Percentiles rank a stretch among this genome's conserved stretches.
Evolutionary conservation across 2,329 filamentous ascomycete genomes (phyloP).

Genomic region (Bipolaris cookei): DNA sequence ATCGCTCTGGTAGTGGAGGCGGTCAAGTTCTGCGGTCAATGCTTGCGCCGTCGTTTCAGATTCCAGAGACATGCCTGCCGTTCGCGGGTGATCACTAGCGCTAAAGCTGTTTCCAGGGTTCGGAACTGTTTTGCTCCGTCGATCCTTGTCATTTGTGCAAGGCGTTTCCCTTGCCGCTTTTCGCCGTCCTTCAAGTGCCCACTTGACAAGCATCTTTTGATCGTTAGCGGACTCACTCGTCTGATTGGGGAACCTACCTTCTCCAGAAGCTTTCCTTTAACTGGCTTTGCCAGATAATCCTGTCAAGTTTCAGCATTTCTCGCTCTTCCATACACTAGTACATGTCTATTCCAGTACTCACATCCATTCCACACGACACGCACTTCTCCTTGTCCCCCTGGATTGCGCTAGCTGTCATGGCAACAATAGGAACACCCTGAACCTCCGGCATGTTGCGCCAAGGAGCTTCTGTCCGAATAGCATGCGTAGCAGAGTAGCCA

Average conservation of each 20-base stretch:
- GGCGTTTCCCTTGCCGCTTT: slow-evolving; percentile 38
- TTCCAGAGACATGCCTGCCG: slow-evolving; percentile 30
- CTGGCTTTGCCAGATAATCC: slow-evolving; percentile 58
- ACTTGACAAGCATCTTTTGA: slow-evolving; percentile 66
- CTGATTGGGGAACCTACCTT: slow-evolving; percentile 47
- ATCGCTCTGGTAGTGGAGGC: slow-evolving; percentile 47
- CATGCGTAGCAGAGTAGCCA: slow-evolving; percentile 77
- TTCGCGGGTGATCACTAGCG: slow-evolving; percentile 39
- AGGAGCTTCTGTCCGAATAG: slow-evolving; percentile 70
- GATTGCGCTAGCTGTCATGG: slow-evolving; percentile 82
- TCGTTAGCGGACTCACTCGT: slow-evolving; percentile 23
- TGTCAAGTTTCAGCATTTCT: slow-evolving; percentile 30
- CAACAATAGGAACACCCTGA: slow-evolving; percentile 73
- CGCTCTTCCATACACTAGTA: slow-evolving; percentile 14
- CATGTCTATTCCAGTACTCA: slow-evolving; percentile 25
- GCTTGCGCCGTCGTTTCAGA: slow-evolving; percentile 48
- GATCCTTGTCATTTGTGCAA: slow-evolving; percentile 39
- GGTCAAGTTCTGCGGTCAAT: slow-evolving; percentile 46
- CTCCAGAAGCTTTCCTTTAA: slow-evolving; percentile 71
- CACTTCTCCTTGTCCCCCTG: slow-evolving; percentile 79
- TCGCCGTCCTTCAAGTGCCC: slow-evolving; percentile 60
- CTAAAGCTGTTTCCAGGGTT: slow-evolving; percentile 26
- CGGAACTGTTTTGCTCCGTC: slow-evolving; percentile 26
- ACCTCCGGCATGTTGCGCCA: slow-evolving; percentile 64
- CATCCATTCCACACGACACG: slow-evolving; percentile 73